Base-by-base conservation (phyloP, 805 yeast species). In the Myxozyma mucilagina region DNA sequence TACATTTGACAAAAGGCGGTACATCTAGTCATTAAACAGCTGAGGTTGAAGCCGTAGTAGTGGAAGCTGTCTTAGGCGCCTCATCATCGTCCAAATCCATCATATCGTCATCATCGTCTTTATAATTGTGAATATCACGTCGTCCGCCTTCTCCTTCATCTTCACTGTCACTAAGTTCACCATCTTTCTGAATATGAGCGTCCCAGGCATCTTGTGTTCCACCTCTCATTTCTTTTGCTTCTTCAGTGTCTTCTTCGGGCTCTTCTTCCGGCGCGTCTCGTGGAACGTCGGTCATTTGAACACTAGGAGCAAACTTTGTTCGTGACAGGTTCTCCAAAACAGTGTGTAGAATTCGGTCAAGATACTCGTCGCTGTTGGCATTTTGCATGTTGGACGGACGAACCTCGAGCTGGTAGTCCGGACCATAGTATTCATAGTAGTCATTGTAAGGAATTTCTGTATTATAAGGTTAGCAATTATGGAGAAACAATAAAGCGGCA, bases 271-370 rank as follows among this genome's bases (percentile, higher is more conserved):
- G 96, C n/a, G 84, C 80, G 74, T 93, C 97, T 43, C 84, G 81
- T 7, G 98, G 98, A 32, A 90, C 94, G 54, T 87, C 82, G 67
- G 89, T 87, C 85, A 90, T 83, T 75, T 93, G 98, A 38, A 93
- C 97, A 56, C 96, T 88, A n/a, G 99, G 99, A 0, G 97, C 96
- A 75, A 87, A 90, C 74, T 89, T 87, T n/a, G 97, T 90, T 69
- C 89, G 84, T 69, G 90, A 96, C 71, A 93, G 78, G 76, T 89
- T 91, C 61, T 83, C 78, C 56, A 87, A 80, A 56, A 93, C 88
- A 69, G 87, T 89, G 11, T 89, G 81, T 70, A 90, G 77, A 54
- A 93, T 86, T 74, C 90, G 88, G 75, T 90, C 90, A 69, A 93
- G 79, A 72, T 91, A 93, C 74, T 92, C 97, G 29, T 96, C 93